Percentiles rank a stretch among this genome's conserved stretches.
These are phyloP conservation scores for Pseudotulostoma volvatum DNA, from an alignment of 495 filamentous ascomycete genomes.

Conservation along the genomic window DNA sequence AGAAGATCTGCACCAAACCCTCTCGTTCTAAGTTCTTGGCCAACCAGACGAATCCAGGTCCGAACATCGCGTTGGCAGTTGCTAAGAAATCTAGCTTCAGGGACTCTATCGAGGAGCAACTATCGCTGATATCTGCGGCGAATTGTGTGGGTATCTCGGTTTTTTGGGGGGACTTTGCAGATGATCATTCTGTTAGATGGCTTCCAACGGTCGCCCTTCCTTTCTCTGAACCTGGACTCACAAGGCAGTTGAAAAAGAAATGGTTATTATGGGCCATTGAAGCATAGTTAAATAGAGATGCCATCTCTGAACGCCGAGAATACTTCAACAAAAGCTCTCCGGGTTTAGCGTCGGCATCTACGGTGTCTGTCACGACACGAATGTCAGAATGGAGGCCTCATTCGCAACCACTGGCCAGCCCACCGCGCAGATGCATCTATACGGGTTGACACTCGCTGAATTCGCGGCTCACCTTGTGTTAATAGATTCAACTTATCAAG, in stretches of 20 bases:
- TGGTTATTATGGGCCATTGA: conserved; percentile 95
- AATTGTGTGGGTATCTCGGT: conserved; percentile 37
- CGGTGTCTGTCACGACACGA: conserved; percentile 28
- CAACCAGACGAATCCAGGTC: conserved; percentile 93
- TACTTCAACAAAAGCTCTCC: conserved; percentile 57
- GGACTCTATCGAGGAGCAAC: conserved; percentile 69
- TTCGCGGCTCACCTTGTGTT: conserved; percentile 59
- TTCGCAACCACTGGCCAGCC: too few relatives aligned
- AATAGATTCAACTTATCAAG: conserved; percentile 58
- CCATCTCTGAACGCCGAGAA: conserved; percentile 59
- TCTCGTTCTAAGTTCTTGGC: conserved; percentile 38
- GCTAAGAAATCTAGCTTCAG: conserved; percentile 61
- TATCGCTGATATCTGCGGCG: conserved; percentile 33
- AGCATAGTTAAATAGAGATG: conserved; percentile 82
- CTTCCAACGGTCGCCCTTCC: too few relatives aligned
- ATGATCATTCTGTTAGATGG: too few relatives aligned
- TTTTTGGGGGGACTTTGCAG: conserved; percentile 29
- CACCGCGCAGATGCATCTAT: too few relatives aligned
- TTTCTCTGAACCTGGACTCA: conserved; percentile 12
- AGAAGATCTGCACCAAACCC: conserved; percentile 51
- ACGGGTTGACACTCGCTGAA: too few relatives aligned
- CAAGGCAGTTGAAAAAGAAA: conserved; percentile 71
- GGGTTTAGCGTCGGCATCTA: conserved; percentile 36
- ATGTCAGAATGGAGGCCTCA: background rate
- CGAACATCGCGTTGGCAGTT: conserved; percentile 85